Percentiles rank a stretch among this genome's conserved stretches.
Evolutionary conservation across 148 eudicot species (phyloP).

Genomic region (Talinum fruticosum): DNA sequence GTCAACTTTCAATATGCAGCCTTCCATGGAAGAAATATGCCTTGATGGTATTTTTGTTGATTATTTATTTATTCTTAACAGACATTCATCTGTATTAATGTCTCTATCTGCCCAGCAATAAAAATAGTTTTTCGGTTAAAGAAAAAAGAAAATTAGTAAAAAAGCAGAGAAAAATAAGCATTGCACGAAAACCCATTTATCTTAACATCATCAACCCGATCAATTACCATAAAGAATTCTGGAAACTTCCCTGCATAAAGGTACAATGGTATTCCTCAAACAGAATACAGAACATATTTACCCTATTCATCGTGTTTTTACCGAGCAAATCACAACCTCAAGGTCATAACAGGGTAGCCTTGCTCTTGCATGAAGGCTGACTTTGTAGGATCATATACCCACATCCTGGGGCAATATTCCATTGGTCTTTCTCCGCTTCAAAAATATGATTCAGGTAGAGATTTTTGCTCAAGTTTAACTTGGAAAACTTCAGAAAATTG

Average conservation of each 20-base stretch:
- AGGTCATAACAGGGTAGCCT: not conserved
- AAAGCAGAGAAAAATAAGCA: not conserved
- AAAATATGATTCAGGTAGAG: slow-evolving; percentile 20
- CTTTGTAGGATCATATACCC: not conserved
- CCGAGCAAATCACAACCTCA: not conserved
- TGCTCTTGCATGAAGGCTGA: not conserved
- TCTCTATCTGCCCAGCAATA: not conserved
- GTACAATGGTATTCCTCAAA: not conserved
- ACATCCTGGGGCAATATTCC: not conserved
- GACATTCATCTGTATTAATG: too few species aligned
- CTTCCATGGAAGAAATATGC: not conserved
- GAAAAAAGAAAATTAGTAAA: not conserved
- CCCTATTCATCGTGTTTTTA: not conserved
- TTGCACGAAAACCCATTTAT: not conserved
- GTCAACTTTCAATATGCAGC: too few species aligned
- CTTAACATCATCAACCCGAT: not conserved
- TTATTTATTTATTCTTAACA: too few species aligned
- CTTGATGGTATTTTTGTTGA: not conserved
- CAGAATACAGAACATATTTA: too few species aligned
- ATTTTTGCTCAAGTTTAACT: slow-evolving; percentile 42
- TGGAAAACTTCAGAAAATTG: slow-evolving; percentile 82
- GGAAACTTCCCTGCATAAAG: not conserved
- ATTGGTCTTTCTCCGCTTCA: not conserved
- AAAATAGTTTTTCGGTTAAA: not conserved
- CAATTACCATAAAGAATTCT: not conserved